Conservation (phyloP, 1,284 basidiomycete species). For the Grifola frondosa region DNA sequence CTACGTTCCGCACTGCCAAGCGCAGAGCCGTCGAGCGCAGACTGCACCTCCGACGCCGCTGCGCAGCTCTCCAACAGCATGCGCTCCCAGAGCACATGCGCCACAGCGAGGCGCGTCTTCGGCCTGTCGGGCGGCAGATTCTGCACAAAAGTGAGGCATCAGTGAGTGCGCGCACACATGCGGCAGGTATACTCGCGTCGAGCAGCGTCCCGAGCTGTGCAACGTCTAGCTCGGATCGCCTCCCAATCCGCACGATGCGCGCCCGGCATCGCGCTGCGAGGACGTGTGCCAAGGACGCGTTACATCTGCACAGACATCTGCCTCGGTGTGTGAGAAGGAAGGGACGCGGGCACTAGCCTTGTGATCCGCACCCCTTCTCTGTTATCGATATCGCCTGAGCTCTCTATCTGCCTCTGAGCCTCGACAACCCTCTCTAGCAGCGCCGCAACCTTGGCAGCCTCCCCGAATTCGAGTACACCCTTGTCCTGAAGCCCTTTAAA, state of each 20-base stretch:
- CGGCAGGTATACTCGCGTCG: conserved; percentile 41
- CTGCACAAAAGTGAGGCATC: too few relatives aligned
- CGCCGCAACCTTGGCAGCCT: neutral
- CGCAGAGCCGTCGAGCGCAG: too few relatives aligned
- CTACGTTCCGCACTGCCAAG: too few relatives aligned
- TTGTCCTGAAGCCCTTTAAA: conserved; percentile 7
- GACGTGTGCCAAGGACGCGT: conserved; percentile 2
- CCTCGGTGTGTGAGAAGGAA: too few relatives aligned
- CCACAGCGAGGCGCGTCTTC: conserved; percentile 39
- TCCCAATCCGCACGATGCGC: conserved; percentile 11
- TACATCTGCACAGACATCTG: neutral
- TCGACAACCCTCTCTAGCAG: too few relatives aligned
- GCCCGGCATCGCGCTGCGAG: conserved; percentile 8
- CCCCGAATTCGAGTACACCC: neutral
- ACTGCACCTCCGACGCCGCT: conserved; percentile 37
- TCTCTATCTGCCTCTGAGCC: too few relatives aligned
- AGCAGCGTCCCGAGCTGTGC: conserved; percentile 37
- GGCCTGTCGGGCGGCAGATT: conserved; percentile 16
- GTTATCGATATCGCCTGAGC: too few relatives aligned
- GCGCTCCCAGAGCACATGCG: conserved; percentile 41
- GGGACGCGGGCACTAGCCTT: neutral
- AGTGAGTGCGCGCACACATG: too few relatives aligned
- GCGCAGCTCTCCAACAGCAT: conserved; percentile 45
- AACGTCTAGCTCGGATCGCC: conserved; percentile 18
- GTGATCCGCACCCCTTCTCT: neutral